These are phyloP conservation scores for Leptographium radiaticola DNA, from an alignment of 2,329 filamentous ascomycete species.

Conservation along the genomic window DNA sequence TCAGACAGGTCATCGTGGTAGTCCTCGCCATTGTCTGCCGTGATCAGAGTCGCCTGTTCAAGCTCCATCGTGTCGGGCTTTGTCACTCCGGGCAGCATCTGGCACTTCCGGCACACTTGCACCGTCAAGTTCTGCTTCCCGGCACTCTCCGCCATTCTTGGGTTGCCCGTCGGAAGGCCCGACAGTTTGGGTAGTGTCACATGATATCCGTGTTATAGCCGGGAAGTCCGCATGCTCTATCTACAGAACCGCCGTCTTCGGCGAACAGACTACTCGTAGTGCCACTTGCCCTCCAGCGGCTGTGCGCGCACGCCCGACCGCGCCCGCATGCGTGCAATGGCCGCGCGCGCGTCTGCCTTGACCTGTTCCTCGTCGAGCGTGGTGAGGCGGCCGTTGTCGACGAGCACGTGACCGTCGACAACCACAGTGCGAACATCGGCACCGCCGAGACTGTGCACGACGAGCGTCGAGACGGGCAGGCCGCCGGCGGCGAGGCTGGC, in stretches of 20 bases:
- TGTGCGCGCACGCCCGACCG: background rate
- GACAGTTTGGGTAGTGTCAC: no score
- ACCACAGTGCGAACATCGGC: background rate
- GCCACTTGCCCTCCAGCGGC: background rate
- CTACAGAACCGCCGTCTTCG: no score
- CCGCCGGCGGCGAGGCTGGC: background rate
- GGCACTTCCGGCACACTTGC: background rate
- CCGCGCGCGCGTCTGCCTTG: background rate
- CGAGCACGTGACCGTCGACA: background rate
- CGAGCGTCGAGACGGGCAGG: background rate
- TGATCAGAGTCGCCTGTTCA: no score
- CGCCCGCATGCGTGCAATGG: background rate
- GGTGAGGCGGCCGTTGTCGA: background rate
- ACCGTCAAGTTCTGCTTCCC: no score
- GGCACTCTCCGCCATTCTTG: no score
- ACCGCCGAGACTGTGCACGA: background rate
- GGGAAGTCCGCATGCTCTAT: no score
- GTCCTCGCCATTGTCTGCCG: no score
- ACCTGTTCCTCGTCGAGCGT: slow-evolving; percentile 1
- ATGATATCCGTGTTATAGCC: no score
- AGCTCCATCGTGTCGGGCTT: no score
- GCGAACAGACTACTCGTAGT: background rate
- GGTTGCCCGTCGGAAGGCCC: no score
- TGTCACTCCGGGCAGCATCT: background rate
- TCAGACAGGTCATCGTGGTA: no score